Percentiles rank a stretch among this genome's conserved stretches.
Evolutionary conservation across 176 grass and related monocot genomes (phyloP).

Genomic region (Alopecurus myosuroides): DNA sequence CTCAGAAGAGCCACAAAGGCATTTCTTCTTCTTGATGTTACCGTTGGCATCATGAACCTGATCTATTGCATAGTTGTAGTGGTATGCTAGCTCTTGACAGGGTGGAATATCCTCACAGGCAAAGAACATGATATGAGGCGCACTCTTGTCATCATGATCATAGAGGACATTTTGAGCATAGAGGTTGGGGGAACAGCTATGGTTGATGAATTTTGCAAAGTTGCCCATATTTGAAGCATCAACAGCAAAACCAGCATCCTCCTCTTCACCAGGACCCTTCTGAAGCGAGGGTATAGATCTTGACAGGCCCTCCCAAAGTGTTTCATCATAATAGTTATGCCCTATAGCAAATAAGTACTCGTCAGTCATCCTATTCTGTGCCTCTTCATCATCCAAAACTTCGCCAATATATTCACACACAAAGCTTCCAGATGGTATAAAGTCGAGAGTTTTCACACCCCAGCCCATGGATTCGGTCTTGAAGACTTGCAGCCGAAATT

Average conservation of each 20-base stretch:
- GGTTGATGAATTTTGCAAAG: constrained; percentile 75
- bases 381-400: constrained; percentile 63
- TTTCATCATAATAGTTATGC: constrained; percentile 69
- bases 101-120: constrained; percentile 65
- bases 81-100: constrained; percentile 56
- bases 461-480: constrained; percentile 78
- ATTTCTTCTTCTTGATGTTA: constrained; percentile 82
- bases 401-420: constrained; percentile 83
- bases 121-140: constrained; percentile 79
- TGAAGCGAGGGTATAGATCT: constrained; percentile 68
- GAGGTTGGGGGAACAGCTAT: constrained; percentile 67
- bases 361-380: constrained; percentile 58
- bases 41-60: constrained; percentile 69
- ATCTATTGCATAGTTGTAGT: constrained; percentile 79
- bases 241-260: constrained; percentile 48
- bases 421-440: constrained; percentile 75
- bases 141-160: constrained; percentile 66
- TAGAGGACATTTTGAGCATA: constrained; percentile 82
- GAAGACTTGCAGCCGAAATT: constrained; percentile 66
- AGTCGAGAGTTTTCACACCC: constrained; percentile 60
- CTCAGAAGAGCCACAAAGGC: constrained; percentile 64
- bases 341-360: constrained; percentile 80
- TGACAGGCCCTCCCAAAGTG: constrained; percentile 76
- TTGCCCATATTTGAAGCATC: constrained; percentile 71
- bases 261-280: constrained; percentile 31